phyloP scores from a whole-genome alignment of 2,329 filamentous ascomycete species.

The Arthrinium phaeospermum region DNA sequence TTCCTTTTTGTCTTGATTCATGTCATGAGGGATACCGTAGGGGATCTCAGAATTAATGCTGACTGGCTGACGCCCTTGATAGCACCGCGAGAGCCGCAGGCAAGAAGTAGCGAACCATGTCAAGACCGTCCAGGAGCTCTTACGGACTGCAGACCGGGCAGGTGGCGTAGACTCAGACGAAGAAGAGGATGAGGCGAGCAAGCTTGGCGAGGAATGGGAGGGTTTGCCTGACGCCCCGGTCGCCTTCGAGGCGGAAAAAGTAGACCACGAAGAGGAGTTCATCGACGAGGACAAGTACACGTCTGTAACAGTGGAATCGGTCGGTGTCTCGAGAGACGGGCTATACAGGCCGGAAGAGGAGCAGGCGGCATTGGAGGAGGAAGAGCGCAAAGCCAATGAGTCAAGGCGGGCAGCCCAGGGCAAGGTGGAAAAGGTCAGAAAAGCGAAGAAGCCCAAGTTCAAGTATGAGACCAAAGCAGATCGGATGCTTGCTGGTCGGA shows the following conservation, averaged over 20 bases:
- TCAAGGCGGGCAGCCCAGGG: slow-evolving; percentile 49
- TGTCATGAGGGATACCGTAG: background rate
- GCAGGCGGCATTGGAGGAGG: slow-evolving; percentile 45
- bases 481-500: slow-evolving; percentile 74
- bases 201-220: slow-evolving; percentile 59
- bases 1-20: too few species aligned
- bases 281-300: slow-evolving; percentile 96
- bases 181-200: slow-evolving; percentile 41
- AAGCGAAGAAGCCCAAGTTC: slow-evolving; percentile 91
- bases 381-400: slow-evolving; percentile 36
- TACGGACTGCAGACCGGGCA: slow-evolving; percentile 65
- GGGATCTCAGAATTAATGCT: background rate
- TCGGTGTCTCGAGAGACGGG: slow-evolving; percentile 78
- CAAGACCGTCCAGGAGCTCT: slow-evolving; percentile 72
- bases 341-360: slow-evolving; percentile 61
- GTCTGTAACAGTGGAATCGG: slow-evolving; percentile 90
- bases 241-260: slow-evolving; percentile 46
- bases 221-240: slow-evolving; percentile 64
- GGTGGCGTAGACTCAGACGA: slow-evolving; percentile 44
- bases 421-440: slow-evolving; percentile 65
- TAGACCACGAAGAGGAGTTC: slow-evolving; percentile 91
- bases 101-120: slow-evolving; percentile 84
- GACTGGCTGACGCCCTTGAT: background rate
- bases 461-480: slow-evolving; percentile 90
- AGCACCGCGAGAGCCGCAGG: slow-evolving; percentile 86